These are phyloP conservation scores for Metschnikowia lunata DNA, from an alignment of 805 yeast genomes.

Conservation along the genomic window DNA sequence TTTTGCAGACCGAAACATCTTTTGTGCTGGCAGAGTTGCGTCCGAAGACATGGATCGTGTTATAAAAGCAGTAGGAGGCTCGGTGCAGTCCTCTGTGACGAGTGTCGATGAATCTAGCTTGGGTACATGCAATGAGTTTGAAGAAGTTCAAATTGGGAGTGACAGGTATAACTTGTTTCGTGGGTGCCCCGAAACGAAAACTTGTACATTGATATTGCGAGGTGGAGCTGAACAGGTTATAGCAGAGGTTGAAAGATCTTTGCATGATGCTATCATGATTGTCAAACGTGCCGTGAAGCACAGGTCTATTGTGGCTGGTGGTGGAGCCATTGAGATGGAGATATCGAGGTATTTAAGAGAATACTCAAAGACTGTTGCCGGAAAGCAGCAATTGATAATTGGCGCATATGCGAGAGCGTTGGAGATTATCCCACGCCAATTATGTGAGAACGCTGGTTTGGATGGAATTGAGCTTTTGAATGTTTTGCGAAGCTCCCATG, in stretches of 20 bases:
- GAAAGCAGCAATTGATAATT: conserved; percentile 91
- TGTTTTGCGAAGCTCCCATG: conserved; percentile 87
- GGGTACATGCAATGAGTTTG: conserved; percentile 52
- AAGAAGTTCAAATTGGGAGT: conserved; percentile 93
- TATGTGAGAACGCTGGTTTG: conserved; percentile 98
- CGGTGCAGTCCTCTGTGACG: conserved; percentile 69
- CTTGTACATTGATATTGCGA: conserved; percentile 88
- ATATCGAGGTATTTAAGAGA: conserved; percentile 84
- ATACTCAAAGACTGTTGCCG: conserved; percentile 81
- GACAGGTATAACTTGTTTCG: conserved; percentile 91
- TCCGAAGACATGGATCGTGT: conserved; percentile 90
- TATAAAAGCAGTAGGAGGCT: conserved; percentile 89
- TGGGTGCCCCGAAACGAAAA: conserved; percentile 88
- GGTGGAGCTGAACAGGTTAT: conserved; percentile 99
- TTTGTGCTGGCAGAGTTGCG: conserved; percentile 95
- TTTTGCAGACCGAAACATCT: conserved; percentile 92
- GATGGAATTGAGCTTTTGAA: conserved; percentile 95
- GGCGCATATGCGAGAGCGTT: conserved; percentile 91
- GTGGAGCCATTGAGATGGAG: conserved; percentile 99
- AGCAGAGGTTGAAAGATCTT: conserved; percentile 95
- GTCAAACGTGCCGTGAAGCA: conserved; percentile 92
- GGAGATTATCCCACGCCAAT: conserved; percentile 94
- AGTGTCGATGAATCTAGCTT: conserved; percentile 67
- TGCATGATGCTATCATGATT: conserved; percentile 98
- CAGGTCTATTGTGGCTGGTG: conserved; percentile 90